Conservation (phyloP, 257 asterid species). For the Petunia secreta region DNA sequence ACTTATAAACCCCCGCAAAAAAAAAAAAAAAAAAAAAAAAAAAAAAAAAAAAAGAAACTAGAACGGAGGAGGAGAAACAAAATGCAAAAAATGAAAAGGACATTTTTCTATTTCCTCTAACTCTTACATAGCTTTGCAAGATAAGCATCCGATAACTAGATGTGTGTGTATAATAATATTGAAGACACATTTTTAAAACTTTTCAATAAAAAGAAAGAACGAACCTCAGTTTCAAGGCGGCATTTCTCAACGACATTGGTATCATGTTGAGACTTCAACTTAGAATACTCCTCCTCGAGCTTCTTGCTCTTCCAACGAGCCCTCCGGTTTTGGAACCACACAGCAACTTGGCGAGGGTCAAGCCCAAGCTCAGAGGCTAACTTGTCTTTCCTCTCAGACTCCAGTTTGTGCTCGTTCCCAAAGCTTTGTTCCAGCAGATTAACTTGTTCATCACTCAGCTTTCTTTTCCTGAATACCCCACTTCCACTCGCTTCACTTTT, state of each 20-base stretch:
- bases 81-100: neutral
- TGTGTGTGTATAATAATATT: neutral
- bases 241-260: slow-evolving; percentile 61
- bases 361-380: slow-evolving; percentile 83
- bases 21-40: too few relatives aligned
- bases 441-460: slow-evolving; percentile 75
- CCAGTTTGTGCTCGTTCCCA: slow-evolving; percentile 72
- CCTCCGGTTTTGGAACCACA: slow-evolving; percentile 92
- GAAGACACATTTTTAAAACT: too few relatives aligned
- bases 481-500: slow-evolving; percentile 38
- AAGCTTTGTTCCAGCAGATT: slow-evolving; percentile 61
- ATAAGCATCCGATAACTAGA: too few relatives aligned
- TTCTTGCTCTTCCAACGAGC: slow-evolving; percentile 90
- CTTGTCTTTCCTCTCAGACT: slow-evolving; percentile 83
- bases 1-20: neutral
- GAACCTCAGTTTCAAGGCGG: slow-evolving; percentile 74
- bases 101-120: neutral
- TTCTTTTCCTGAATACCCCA: slow-evolving; percentile 66
- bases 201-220: neutral
- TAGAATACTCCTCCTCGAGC: slow-evolving; percentile 79
- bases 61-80: neutral
- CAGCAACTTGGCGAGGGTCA: slow-evolving; percentile 94
- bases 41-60: too few relatives aligned
- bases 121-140: neutral
- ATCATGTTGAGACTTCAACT: slow-evolving; percentile 56